Evolutionary conservation across 805 yeast species (phyloP).

Genomic region (Candida awuae): DNA sequence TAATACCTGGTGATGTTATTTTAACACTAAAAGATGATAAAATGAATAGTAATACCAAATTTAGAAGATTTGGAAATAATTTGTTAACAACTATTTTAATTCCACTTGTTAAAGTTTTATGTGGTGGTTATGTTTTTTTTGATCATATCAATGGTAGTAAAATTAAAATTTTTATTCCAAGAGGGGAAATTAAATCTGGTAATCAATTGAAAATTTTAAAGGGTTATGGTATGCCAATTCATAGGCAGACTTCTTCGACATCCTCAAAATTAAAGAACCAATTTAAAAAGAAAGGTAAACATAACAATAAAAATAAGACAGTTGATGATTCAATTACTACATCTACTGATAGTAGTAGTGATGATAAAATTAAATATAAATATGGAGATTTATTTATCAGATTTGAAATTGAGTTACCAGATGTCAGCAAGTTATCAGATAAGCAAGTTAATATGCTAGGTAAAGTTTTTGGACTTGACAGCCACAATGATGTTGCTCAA

Average conservation of each 20-base stretch:
- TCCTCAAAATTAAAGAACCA: not conserved
- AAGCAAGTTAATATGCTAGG: slow-evolving; percentile 20
- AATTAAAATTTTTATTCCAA: slow-evolving; percentile 32
- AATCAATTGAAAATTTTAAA: slow-evolving; percentile 32
- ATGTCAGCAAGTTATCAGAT: slow-evolving; percentile 33
- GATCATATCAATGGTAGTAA: slow-evolving; percentile 31
- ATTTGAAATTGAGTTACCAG: slow-evolving; percentile 54
- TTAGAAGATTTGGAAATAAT: slow-evolving; percentile 30
- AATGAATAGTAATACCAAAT: slow-evolving; percentile 19
- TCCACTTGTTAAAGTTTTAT: slow-evolving; percentile 19
- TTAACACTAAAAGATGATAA: slow-evolving; percentile 39
- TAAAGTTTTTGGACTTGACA: slow-evolving; percentile 15
- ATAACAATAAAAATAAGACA: not conserved
- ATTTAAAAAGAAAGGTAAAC: not conserved
- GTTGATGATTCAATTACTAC: not conserved
- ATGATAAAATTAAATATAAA: slow-evolving; percentile 3
- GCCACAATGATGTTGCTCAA: slow-evolving; percentile 1
- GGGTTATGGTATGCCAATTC: slow-evolving; percentile 58
- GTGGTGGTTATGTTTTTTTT: slow-evolving; percentile 25
- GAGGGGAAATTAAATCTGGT: slow-evolving; percentile 48
- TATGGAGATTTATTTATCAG: slow-evolving; percentile 51
- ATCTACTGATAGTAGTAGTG: not conserved
- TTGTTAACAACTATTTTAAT: slow-evolving; percentile 16
- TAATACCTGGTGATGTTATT: slow-evolving; percentile 61
- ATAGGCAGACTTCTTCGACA: slow-evolving; percentile 7